Evolutionary conservation across 768 basidiomycete species (phyloP), one percentile per base, ranked within the genome.

Genomic region (Pluteus cervinus): DNA sequence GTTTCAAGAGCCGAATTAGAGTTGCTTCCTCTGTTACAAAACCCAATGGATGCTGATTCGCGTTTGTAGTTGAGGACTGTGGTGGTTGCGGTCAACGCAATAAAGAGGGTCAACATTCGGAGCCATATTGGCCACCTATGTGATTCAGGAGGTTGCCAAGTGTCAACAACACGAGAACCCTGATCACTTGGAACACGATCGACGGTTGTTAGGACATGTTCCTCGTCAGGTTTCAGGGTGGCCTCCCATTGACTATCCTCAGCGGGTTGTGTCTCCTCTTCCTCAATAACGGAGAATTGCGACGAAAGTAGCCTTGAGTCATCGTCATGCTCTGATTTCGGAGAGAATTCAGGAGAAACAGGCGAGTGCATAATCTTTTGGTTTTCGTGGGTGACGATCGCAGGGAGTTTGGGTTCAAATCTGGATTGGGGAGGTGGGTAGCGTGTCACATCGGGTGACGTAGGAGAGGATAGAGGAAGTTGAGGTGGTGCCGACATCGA

Each of bases 401-500:
- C 47, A 3, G 75, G 69, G 7, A 83, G 55, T 1, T 61, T 60
- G n/a, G 77, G 77, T 40, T 71, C 67, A 49, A 80, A 81, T 24
- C 61, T 69, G 17, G 71, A 69, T 45, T 73, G 75, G 6, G 71
- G 76, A 3, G 78, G 76, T 48, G 18, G 57, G 54, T 24, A 54
- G 54, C 21, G 31, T 6, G 28, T 47, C n/a, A 50, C 43, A 7
- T 47, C 31, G 10, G 55, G 47, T 4, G 54, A 41, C 49, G 53
- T 60, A 18, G 53, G 35, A 21, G 69, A 65, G 14, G 73, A 66
- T 17, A 67, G 65, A 9, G 68, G 62, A 31, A 67, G 44, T 48
- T 79, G 73, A 5, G 81, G 80, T 17, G 82, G 83, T 9, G 79
- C 82, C 10, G 86, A 86, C 44, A 75, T 68, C 3, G 84, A 83